Evolutionary conservation across 2,329 filamentous ascomycete genomes (phyloP).

Genomic region (Berkeleyomyces basicola): DNA sequence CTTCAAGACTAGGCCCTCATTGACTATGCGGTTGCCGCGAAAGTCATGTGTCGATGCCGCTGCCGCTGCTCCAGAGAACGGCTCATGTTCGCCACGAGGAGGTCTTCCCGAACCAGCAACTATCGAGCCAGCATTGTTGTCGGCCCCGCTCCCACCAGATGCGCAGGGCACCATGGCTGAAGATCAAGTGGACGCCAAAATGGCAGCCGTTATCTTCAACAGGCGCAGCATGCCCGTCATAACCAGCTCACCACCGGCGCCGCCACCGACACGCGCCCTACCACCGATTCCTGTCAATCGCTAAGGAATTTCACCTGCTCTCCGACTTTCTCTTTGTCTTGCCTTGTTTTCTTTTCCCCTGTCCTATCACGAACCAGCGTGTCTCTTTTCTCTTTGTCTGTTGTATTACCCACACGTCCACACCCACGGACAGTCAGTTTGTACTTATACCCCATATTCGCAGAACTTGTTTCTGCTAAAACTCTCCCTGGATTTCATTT

Average conservation of each 20-base stretch:
- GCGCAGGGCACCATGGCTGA: neutral
- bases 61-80: neutral
- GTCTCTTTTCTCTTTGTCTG: neutral
- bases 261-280: constrained; percentile 37
- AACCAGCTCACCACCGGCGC: constrained; percentile 35
- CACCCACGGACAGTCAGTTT: neutral
- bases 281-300: constrained; percentile 32
- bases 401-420: neutral
- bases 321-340: neutral
- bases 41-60: neutral
- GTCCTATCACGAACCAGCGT: neutral
- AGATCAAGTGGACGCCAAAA: neutral
- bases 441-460: neutral
- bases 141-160: neutral
- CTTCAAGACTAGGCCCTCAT: constrained; percentile 1
- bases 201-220: constrained; percentile 17
- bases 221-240: constrained; percentile 34
- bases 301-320: neutral
- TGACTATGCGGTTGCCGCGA: constrained; percentile 4
- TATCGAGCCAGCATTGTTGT: neutral
- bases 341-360: neutral
- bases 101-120: neutral
- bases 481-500: neutral
- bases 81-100: constrained; percentile 2
- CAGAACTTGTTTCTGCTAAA: neutral